These are phyloP conservation scores for Hypoxylon cercidicola DNA, from an alignment of 495 filamentous ascomycete genomes.

Conservation along the genomic window DNA sequence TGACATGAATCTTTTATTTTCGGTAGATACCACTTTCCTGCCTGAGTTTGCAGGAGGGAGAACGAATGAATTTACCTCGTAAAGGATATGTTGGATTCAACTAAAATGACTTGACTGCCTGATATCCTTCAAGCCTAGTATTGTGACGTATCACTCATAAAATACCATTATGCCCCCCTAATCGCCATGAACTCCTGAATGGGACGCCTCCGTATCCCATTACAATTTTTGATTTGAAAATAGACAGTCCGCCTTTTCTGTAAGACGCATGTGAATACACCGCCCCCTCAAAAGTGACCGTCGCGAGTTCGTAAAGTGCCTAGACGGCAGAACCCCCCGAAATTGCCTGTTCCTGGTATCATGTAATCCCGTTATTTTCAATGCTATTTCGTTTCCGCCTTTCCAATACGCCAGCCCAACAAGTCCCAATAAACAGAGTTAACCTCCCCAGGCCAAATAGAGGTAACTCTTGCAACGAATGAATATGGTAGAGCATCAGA, in stretches of 20 bases:
- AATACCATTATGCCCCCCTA: background rate
- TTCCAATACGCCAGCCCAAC: background rate
- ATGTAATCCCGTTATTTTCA: background rate
- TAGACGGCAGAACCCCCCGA: too few species aligned
- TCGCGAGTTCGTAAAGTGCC: background rate
- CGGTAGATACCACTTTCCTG: conserved; percentile 4
- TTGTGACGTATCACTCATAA: background rate
- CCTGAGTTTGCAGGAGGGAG: conserved; percentile 12
- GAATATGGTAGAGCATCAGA: background rate
- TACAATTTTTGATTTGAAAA: too few species aligned
- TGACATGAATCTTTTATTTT: background rate
- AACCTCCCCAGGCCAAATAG: background rate
- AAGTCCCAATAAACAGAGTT: background rate
- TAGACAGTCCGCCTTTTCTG: too few species aligned
- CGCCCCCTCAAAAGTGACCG: background rate
- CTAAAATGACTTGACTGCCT: background rate
- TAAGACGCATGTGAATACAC: background rate
- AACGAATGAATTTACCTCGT: conserved; percentile 32
- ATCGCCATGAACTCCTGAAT: background rate
- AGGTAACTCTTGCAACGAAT: background rate
- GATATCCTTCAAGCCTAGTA: too few species aligned
- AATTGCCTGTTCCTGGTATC: too few species aligned
- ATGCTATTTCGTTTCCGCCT: background rate
- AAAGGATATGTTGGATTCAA: background rate
- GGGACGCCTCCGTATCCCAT: background rate